Conservation (phyloP, 805 yeast genomes). For the Lachancea nothofagi region DNA sequence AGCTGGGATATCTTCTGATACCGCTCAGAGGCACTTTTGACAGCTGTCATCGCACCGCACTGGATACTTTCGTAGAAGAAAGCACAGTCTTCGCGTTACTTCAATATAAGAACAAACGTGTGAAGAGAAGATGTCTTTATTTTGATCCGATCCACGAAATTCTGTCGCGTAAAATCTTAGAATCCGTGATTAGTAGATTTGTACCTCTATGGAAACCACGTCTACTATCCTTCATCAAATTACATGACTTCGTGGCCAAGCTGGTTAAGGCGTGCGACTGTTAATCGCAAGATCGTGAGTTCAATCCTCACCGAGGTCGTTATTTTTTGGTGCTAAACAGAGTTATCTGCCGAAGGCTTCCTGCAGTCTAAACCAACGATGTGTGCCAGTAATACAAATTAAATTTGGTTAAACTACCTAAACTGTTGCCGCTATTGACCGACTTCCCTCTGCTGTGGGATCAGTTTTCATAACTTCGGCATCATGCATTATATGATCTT, state of each 20-base stretch:
- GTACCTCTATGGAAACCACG: not conserved
- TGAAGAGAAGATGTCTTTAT: not conserved
- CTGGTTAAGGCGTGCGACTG: constrained; percentile 60
- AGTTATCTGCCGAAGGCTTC: no score
- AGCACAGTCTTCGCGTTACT: no score
- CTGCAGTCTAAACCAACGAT: no score
- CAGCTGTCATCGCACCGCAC: constrained; percentile 11
- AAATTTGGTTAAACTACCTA: no score
- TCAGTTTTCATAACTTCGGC: not conserved
- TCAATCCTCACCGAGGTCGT: constrained; percentile 56
- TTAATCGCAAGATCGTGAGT: constrained; percentile 61
- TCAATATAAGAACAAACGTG: not conserved
- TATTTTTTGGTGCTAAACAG: constrained; percentile 12
- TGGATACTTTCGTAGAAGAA: not conserved
- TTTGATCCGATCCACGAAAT: not conserved
- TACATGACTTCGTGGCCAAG: constrained; percentile 30
- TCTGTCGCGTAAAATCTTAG: constrained; percentile 5
- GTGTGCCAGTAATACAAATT: no score
- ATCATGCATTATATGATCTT: not conserved
- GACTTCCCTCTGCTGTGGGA: no score
- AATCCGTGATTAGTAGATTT: no score
- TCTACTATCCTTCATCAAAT: not conserved
- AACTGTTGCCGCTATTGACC: no score
- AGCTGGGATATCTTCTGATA: constrained; percentile 92
- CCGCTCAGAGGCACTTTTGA: constrained; percentile 54